Conservation (phyloP, 257 asterid genomes). For the Solanum bulbocastanum region DNA sequence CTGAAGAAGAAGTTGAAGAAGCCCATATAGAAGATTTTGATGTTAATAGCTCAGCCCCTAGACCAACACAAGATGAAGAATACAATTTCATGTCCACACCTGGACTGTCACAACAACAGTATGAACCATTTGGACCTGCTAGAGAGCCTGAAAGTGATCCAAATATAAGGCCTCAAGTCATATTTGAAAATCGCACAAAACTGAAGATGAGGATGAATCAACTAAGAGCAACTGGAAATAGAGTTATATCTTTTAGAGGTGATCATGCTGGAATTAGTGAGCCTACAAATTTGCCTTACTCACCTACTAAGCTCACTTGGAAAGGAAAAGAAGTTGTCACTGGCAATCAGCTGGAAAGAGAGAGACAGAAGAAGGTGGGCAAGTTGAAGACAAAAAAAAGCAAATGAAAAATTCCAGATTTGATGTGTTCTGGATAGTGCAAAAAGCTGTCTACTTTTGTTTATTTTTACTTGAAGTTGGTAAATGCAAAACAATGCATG, state of each 20-base stretch:
- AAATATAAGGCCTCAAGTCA: background rate
- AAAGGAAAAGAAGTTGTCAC: background rate
- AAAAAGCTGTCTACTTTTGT: background rate
- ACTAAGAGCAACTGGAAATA: background rate
- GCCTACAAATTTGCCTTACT: background rate
- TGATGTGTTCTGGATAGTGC: background rate
- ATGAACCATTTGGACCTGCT: background rate
- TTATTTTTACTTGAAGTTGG: background rate
- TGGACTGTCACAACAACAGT: background rate
- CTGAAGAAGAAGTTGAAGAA: too few relatives aligned
- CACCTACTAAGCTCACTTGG: background rate
- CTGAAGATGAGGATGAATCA: background rate
- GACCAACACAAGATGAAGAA: background rate
- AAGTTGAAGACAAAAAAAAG: background rate
- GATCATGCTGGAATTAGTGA: background rate
- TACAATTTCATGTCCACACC: background rate
- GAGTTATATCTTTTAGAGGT: background rate
- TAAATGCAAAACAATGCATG: background rate
- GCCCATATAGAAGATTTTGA: background rate
- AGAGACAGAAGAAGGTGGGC: too few relatives aligned
- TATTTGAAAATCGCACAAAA: background rate
- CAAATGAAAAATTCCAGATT: background rate
- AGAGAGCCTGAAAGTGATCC: background rate
- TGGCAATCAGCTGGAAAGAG: background rate
- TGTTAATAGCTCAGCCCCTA: background rate